Percentiles rank a stretch among this genome's conserved stretches.
phyloP scores from a whole-genome alignment of 345 rosid species.

The Aurinia saxatilis region DNA sequence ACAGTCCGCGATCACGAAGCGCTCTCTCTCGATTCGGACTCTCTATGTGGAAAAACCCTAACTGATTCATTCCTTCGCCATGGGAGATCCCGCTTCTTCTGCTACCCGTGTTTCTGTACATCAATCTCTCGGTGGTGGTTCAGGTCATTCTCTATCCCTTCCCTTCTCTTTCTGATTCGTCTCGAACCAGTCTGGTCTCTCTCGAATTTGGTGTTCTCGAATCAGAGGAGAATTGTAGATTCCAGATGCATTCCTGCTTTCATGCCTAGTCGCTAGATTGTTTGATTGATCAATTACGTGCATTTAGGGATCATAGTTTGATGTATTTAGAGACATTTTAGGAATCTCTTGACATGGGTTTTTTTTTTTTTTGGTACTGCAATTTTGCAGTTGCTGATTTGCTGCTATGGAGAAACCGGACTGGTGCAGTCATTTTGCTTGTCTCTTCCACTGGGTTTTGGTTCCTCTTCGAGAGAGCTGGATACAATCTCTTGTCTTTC shows the following conservation, averaged over 20 bases:
- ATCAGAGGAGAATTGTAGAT: background rate
- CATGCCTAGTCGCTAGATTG: too few species aligned
- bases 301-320: background rate
- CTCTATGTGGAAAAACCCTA: conserved; percentile 23
- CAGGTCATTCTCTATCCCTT: conserved; percentile 32
- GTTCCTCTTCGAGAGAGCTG: conserved; percentile 72
- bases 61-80: conserved; percentile 23
- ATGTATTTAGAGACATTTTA: background rate
- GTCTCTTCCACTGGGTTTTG: conserved; percentile 51
- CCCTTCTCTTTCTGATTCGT: background rate
- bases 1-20: background rate
- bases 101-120: conserved; percentile 48
- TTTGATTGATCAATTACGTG: too few species aligned
- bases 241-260: too few species aligned
- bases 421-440: conserved; percentile 41
- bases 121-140: conserved; percentile 68
- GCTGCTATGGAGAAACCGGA: conserved; percentile 70
- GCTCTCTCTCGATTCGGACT: background rate
- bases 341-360: background rate
- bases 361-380: too few species aligned
- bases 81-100: conserved; percentile 45
- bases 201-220: background rate
- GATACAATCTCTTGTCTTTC: conserved; percentile 68
- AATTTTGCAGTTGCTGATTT: conserved; percentile 62
- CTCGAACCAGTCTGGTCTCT: background rate